Evolutionary conservation across 2,329 filamentous ascomycete species (phyloP).

Genomic region (Cryoendolithus antarcticus): DNA sequence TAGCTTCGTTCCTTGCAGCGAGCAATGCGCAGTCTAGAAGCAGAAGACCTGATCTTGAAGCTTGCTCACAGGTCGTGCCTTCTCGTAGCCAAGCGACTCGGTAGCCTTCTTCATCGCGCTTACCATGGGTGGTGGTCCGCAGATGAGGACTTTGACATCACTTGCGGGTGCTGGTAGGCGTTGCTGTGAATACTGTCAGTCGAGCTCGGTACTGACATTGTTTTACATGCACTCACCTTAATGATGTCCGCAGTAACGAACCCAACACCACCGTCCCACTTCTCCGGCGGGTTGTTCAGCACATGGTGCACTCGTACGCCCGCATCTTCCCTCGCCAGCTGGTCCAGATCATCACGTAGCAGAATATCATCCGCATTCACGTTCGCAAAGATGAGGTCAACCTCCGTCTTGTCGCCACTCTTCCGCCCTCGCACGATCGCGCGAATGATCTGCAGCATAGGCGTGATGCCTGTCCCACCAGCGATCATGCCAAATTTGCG

Average conservation of each 20-base stretch:
- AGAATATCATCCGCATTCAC: constrained; percentile 88
- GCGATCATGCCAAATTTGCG: constrained; percentile 96
- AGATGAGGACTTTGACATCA: constrained; percentile 89
- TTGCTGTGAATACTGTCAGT: constrained; percentile 38
- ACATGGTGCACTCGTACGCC: constrained; percentile 88
- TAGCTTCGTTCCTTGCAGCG: too few species aligned
- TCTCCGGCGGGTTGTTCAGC: constrained; percentile 85
- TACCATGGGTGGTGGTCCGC: constrained; percentile 93
- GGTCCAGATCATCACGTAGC: constrained; percentile 80
- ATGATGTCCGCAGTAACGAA: constrained; percentile 97
- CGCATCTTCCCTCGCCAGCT: constrained; percentile 61
- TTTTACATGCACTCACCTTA: constrained; percentile 38
- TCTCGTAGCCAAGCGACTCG: constrained; percentile 77
- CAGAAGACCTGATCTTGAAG: constrained; percentile 96
- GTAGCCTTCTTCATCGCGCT: constrained; percentile 94
- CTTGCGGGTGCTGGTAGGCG: constrained; percentile 68
- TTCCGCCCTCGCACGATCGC: constrained; percentile 50
- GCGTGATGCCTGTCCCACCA: constrained; percentile 93
- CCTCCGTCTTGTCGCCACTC: constrained; percentile 60
- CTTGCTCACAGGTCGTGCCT: constrained; percentile 92
- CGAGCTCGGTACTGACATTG: background rate
- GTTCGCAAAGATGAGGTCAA: constrained; percentile 95
- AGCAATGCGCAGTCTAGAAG: constrained; percentile 43
- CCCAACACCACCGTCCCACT: constrained; percentile 83
- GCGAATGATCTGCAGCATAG: constrained; percentile 92